Evolutionary conservation across 2,329 filamentous ascomycete genomes (phyloP), one percentile per base, ranked within the genome.

Genomic region (Alternaria alternata): DNA sequence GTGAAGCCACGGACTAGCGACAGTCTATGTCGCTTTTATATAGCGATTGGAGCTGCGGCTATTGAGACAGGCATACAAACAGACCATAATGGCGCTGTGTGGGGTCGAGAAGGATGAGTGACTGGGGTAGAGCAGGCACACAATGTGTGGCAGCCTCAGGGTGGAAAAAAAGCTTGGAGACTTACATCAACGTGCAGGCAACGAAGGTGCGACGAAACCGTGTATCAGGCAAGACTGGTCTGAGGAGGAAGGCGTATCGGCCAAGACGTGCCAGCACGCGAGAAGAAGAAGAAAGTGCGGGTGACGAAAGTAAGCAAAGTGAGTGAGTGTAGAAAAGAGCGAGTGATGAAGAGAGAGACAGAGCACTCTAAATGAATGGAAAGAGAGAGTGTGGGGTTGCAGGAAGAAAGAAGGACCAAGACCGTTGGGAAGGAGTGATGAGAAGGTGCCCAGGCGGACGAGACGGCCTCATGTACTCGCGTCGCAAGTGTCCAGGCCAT

Each of bases 201-300:
- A 55, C 64, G 60, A 71, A 68, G 65, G 65, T 68, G 70, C 67
- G 65, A 68, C 67, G 64, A 62, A 65, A 55, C 61, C 44, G 57
- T 70, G 70, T 72, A 61, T 71, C 66, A 67, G 65, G 59, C 59
- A 64, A 51, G 53, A 54, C 64, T 48, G 57, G 63, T 66, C 51
- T 65, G 67, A 71, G 63, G 62, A 66, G 61, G 51, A 71, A 63
- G 61, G 64, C 67, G 73, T 73, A 63, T 66, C 62, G 68, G 74
- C 72, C 74, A 77, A 77, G 74, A 75, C 74, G 76, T 77, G 75
- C 75, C 76, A 76, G 76, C 75, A 78, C 76, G 72, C 39, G 64
- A 59, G 56, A 53, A 63, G 64, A 55, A 65, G 52, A 60, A 65
- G 56, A 41, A 24, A 49, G 53, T 58, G 64, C 66, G 22, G 30